Evolutionary conservation across 2,329 filamentous ascomycete genomes (phyloP).

Genomic region (Harringtonia lauricola): DNA sequence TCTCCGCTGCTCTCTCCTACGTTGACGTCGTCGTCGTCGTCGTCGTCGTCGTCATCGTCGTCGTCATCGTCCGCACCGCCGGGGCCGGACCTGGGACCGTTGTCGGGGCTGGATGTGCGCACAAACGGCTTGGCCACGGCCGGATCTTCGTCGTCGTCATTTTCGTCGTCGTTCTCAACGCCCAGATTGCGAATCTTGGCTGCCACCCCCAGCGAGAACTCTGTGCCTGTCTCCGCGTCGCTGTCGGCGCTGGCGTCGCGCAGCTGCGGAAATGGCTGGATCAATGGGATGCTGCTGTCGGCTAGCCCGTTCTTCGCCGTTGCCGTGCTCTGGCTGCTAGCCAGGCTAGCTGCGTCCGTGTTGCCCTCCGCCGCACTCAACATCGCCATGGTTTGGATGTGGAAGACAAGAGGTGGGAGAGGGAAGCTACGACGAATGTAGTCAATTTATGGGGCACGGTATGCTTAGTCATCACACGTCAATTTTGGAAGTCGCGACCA

Average conservation of each 20-base stretch:
- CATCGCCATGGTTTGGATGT: not conserved
- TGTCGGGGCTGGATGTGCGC: constrained; percentile 41
- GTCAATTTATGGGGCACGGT: no score
- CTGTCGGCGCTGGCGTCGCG: constrained; percentile 24
- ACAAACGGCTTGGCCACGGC: constrained; percentile 47
- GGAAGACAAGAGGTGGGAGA: not conserved
- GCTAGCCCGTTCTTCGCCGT: constrained; percentile 1
- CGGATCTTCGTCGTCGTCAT: constrained; percentile 47
- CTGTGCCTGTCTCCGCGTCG: constrained; percentile 3
- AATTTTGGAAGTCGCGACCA: no score
- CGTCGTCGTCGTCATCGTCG: no score
- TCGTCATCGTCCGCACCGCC: constrained; percentile 10
- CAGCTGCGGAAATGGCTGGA: constrained; percentile 24
- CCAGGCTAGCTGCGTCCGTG: constrained; percentile 9
- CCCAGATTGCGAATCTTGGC: constrained; percentile 11
- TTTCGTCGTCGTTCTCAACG: constrained; percentile 19
- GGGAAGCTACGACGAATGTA: no score
- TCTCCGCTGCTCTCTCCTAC: constrained; percentile 15
- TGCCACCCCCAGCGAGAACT: not conserved
- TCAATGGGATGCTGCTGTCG: constrained; percentile 14
- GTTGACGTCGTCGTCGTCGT: constrained; percentile 19
- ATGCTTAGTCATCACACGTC: no score
- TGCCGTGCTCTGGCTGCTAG: constrained; percentile 10
- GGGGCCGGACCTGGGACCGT: constrained; percentile 16
- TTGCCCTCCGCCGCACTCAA: constrained; percentile 1